phyloP scores from a whole-genome alignment of 2,329 filamentous ascomycete species.

The Colletotrichum tanaceti region DNA sequence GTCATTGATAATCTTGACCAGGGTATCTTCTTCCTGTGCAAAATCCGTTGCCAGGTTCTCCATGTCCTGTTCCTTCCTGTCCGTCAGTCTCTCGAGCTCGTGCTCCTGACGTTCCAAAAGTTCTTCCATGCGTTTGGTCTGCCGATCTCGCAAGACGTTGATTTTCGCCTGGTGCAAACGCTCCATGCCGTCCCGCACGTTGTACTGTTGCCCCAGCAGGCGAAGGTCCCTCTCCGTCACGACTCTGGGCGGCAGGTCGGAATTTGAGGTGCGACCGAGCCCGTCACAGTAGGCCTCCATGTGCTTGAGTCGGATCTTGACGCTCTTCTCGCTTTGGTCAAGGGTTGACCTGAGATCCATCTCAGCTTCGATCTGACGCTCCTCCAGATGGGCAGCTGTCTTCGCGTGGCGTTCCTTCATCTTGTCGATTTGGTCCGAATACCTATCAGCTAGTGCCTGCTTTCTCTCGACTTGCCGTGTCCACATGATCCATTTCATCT shows the following conservation, averaged over 20 bases:
- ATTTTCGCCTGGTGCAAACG: constrained; percentile 70
- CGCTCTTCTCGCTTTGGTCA: constrained; percentile 67
- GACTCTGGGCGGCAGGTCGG: constrained; percentile 59
- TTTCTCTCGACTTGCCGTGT: constrained; percentile 63
- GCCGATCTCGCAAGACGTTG: constrained; percentile 73
- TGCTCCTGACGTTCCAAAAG: constrained; percentile 65
- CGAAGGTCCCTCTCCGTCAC: constrained; percentile 71
- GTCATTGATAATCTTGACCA: constrained; percentile 58
- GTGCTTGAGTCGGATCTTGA: constrained; percentile 69
- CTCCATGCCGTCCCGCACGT: constrained; percentile 68
- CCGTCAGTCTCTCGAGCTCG: constrained; percentile 60
- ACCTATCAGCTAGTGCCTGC: constrained; percentile 58
- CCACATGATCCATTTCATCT: constrained; percentile 62
- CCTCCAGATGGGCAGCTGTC: constrained; percentile 67
- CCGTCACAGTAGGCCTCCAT: constrained; percentile 75
- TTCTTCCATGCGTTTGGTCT: constrained; percentile 71
- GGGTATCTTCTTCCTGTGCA: constrained; percentile 61
- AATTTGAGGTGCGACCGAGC: constrained; percentile 55
- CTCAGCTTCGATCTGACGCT: constrained; percentile 71
- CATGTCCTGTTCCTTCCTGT: constrained; percentile 60
- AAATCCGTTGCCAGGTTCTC: constrained; percentile 61
- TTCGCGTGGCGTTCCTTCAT: constrained; percentile 67
- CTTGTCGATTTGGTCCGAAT: constrained; percentile 60
- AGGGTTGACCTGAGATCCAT: constrained; percentile 67
- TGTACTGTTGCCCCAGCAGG: constrained; percentile 71